Evolutionary conservation across 2,329 filamentous ascomycete genomes (phyloP), one percentile per base, ranked within the genome.

Genomic region (Zymoseptoria passerinii): DNA sequence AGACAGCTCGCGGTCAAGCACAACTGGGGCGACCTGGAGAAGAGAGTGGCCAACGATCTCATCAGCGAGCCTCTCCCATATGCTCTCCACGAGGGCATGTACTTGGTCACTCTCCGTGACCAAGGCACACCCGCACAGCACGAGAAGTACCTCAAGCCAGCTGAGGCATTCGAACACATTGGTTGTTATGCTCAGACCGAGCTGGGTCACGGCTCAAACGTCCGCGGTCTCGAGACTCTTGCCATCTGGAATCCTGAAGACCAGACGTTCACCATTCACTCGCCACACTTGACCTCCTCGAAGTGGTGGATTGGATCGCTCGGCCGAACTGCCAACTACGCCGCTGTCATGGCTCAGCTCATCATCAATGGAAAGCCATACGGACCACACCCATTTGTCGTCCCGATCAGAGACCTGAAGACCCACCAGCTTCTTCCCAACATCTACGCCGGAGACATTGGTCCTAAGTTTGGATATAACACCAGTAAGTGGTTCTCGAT

Each of bases 261-360:
- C 72, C 87, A 89, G 78, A 89, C 84, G 2, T 91, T 92, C 67
- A 85, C 79, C 13, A 78, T 92, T 40, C 84, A 91, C 73, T 89
- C 86, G 0, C 88, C 88, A 8, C 79, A 83, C 61, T 77, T 91
- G 57, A 91, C 88, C 1, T 82, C 88, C 0, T 87, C 86, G 35
- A 92, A 92, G 70, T 92, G 88, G 88, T 92, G 89, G 89, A 90
- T 90, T 66, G 89, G 89, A 1, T 88, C 87, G 9, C 79, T 92
- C 3, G 89, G 88, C 54, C 81, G 86, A 66, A 86, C 85, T 2
- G 88, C 89, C 50, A 92, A 89, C 70, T 81, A 90, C 68, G 88
- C 88, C 1, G 83, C 89, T 1, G 87, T 92, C 3, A 90, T 92
- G 80, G 88, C 89, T 0, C 88, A 91, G 73, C 78, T 92, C 28